Evolutionary conservation across 1,284 basidiomycete genomes (phyloP).

Genomic region (Malassezia equina): DNA sequence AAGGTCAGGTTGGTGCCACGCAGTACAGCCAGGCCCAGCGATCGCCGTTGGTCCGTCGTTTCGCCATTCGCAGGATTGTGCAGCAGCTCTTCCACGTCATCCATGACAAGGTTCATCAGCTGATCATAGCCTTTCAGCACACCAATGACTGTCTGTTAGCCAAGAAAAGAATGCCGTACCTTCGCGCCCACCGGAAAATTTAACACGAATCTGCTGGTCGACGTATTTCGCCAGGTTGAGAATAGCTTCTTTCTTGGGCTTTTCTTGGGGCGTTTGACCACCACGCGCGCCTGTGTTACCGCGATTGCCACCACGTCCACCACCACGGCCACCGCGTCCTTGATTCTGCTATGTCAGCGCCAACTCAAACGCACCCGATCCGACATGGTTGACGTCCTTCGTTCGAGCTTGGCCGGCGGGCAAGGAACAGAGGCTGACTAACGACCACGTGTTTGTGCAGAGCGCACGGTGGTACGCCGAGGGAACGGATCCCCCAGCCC

Average conservation of each 20-base stretch:
- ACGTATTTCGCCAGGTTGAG: slow-evolving; percentile 89
- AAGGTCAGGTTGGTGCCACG: slow-evolving; percentile 43
- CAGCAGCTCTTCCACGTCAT: slow-evolving; percentile 70
- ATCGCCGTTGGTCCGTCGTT: slow-evolving; percentile 28
- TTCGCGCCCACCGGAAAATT: slow-evolving; percentile 91
- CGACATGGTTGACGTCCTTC: slow-evolving; percentile 9
- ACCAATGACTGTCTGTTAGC: slow-evolving; percentile 62
- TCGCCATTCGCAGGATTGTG: slow-evolving; percentile 32
- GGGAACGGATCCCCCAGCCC: not conserved
- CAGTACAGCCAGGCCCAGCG: slow-evolving; percentile 41
- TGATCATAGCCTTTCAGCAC: slow-evolving; percentile 92
- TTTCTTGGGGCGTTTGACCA: slow-evolving; percentile 52
- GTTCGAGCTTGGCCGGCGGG: not conserved
- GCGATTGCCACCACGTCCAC: slow-evolving; percentile 11
- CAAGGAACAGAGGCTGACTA: slow-evolving; percentile 6
- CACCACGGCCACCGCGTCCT: slow-evolving; percentile 10
- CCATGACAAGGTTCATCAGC: slow-evolving; percentile 85
- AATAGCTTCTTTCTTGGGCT: slow-evolving; percentile 87
- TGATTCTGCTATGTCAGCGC: not conserved
- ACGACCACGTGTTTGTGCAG: not conserved
- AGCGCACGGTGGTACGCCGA: not conserved
- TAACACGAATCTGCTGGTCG: slow-evolving; percentile 82
- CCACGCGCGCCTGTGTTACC: slow-evolving; percentile 2
- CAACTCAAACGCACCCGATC: slow-evolving; percentile 12
- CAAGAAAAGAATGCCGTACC: slow-evolving; percentile 54